Evolutionary conservation across 768 basidiomycete genomes (phyloP), one percentile per base, ranked within the genome.

Genomic region (Amanita brunnescens): DNA sequence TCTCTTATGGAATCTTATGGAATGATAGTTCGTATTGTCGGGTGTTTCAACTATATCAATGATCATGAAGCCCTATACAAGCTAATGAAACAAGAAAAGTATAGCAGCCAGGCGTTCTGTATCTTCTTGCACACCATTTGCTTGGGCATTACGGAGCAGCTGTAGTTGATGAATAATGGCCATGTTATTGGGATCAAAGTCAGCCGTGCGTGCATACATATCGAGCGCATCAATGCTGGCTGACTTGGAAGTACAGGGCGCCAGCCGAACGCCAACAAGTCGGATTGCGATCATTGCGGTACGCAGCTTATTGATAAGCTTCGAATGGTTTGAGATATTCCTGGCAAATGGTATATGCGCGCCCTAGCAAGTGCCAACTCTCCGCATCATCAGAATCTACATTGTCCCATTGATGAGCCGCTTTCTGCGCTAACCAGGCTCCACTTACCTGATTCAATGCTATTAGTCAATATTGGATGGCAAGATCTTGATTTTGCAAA

Each of bases 251-350:
- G 66, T 99, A 99, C 1, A 99, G 79, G 0, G 98, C 96, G 42
- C 96, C 96, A 61, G 98, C 98, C 20, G 92, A 95, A 65, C 95
- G 97, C 96, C 96, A 98, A 69, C 97, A 99, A 0, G 96, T 97
- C 0, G 96, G 96, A 64, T 98, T 99, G 53, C 93, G 90, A 18
- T 95, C 96, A 61, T 99, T 96, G 48, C 95, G 89, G 69, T 98
- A 98, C 14, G 98, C 93, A 16, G 96, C 95, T 67, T 99, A 96
- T 61, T 99, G 96, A 64, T 98, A 98, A 0, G 94, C 94, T 66
- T 99, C 95, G 70, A 98, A 98, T 14, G 96, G 96, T 65, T 97
- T 97, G 77, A 96, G 97, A 73, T 97, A 97, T 65, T 97, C 94
- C 67, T 91, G 91, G 14, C 91, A 92, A 13, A 92, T 91, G 93